phyloP scores from a whole-genome alignment of 257 asterid species.

The Striga asiatica region DNA sequence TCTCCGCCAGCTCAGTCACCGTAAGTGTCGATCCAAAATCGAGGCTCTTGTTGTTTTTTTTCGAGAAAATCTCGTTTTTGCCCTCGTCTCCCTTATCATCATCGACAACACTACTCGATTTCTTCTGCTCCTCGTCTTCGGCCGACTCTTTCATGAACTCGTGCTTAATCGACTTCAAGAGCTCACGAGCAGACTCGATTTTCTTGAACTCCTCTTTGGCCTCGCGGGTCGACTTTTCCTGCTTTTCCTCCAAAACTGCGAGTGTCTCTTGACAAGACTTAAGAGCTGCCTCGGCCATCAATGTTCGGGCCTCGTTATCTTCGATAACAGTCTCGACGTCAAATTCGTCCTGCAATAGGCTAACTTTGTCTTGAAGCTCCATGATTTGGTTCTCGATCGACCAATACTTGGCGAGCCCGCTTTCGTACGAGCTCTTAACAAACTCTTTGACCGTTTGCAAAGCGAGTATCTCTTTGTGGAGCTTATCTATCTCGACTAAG shows the following conservation, averaged over 20 bases:
- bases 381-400: constrained; percentile 61
- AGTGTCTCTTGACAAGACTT: constrained; percentile 71
- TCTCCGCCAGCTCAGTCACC: constrained; percentile 66
- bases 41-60: constrained; percentile 10
- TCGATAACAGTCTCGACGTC: constrained; percentile 44
- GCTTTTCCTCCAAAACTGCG: constrained; percentile 52
- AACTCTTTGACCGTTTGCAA: constrained; percentile 76
- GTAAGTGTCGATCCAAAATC: constrained; percentile 37
- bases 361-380: constrained; percentile 67
- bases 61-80: constrained; percentile 15
- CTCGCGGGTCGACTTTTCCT: constrained; percentile 32
- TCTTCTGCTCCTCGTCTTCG: constrained; percentile 1
- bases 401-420: constrained; percentile 54
- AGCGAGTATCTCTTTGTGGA: constrained; percentile 62
- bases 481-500: constrained; percentile 56
- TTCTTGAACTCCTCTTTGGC: constrained; percentile 44
- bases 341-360: constrained; percentile 57
- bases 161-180: constrained; percentile 29
- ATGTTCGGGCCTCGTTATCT: constrained; percentile 59
- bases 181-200: constrained; percentile 44
- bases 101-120: background rate
- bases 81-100: constrained; percentile 11
- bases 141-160: constrained; percentile 24
- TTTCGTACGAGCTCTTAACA: constrained; percentile 80
- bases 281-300: constrained; percentile 83